A percentile compares a stretch with the other conserved stretches of the same genome.
Evolutionary conservation across 2,329 filamentous ascomycete genomes (phyloP).

Genomic region (Colletotrichum sp.): DNA sequence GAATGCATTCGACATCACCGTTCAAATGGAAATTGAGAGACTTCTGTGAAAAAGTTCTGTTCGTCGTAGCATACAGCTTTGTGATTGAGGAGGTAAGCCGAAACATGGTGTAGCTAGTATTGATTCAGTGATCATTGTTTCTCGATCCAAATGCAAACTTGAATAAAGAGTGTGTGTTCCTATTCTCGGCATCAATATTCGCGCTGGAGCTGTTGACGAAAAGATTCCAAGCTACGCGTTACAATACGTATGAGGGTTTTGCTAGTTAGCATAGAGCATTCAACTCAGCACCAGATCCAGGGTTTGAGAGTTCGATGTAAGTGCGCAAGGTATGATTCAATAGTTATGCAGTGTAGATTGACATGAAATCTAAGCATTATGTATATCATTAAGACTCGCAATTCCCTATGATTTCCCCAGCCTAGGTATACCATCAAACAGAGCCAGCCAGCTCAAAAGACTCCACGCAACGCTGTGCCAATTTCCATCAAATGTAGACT

Average conservation of each 20-base stretch:
- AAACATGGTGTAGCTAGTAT: not conserved
- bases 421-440: not conserved
- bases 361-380: not conserved
- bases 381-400: not conserved
- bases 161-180: not conserved
- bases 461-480: not conserved
- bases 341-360: not conserved
- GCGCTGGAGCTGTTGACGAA: not conserved
- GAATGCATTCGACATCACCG: not conserved
- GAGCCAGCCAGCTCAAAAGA: not conserved
- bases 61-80: not conserved
- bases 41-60: not conserved
- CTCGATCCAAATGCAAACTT: not conserved
- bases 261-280: not conserved
- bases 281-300: not conserved
- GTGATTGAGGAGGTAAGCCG: not conserved
- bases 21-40: not conserved
- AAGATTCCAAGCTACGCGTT: not conserved
- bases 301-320: not conserved
- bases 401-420: not conserved
- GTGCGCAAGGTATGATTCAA: not conserved
- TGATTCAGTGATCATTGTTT: not conserved
- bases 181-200: not conserved
- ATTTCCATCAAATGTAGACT: not conserved
- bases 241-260: not conserved